Conservation (phyloP, 1,139 yeast genomes). For the Pichia sp. region DNA sequence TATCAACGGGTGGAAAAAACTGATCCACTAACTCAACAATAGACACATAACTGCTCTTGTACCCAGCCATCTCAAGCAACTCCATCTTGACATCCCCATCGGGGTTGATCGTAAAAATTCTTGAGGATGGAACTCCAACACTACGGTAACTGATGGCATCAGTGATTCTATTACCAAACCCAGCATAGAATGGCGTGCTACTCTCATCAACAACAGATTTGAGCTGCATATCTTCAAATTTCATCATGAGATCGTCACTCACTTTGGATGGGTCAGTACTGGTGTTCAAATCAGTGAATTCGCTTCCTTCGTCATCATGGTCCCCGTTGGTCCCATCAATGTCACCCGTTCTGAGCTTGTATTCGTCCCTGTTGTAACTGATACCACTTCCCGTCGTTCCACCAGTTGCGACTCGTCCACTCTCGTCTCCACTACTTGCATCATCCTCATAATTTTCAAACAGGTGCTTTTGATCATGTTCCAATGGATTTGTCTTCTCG, state of each 20-base stretch:
- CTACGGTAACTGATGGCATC: constrained; percentile 94
- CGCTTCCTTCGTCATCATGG: too few relatives aligned
- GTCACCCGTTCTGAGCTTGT: too few relatives aligned
- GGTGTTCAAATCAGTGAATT: constrained; percentile 16
- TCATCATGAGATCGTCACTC: neutral
- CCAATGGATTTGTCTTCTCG: constrained; percentile 7
- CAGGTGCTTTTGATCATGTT: constrained; percentile 5
- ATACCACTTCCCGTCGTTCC: neutral
- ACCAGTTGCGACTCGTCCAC: too few relatives aligned
- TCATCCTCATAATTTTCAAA: constrained; percentile 1
- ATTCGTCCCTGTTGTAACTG: too few relatives aligned
- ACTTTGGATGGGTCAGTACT: constrained; percentile 7
- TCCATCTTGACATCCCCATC: constrained; percentile 98
- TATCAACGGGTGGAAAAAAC: constrained; percentile 83
- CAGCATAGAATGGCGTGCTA: constrained; percentile 86
- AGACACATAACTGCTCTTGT: constrained; percentile 77
- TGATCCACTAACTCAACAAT: constrained; percentile 96
- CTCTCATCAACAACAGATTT: constrained; percentile 8
- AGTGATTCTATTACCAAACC: constrained; percentile 94
- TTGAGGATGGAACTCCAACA: constrained; percentile 89
- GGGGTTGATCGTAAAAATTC: constrained; percentile 93
- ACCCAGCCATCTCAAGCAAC: constrained; percentile 87
- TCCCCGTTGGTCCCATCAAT: too few relatives aligned
- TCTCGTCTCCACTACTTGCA: neutral
- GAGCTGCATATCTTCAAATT: constrained; percentile 3